Base-by-base conservation (phyloP, 768 basidiomycete genomes). In the Rhizopogon vinicolor region DNA sequence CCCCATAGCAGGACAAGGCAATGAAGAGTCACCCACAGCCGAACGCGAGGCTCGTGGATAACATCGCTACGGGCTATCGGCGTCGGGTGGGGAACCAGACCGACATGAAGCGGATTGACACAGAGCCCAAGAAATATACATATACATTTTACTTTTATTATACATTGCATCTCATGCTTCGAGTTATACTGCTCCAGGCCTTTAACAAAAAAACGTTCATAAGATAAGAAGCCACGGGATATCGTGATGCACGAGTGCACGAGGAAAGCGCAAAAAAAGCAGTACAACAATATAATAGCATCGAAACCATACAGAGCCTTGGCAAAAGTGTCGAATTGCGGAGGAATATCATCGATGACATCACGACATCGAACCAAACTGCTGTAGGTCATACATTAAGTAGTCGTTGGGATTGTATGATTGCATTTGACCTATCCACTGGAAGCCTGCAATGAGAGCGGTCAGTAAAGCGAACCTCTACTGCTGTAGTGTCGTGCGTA, bases 371-470 rank as follows among this genome's bases (percentile, higher is more conserved):
- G 50, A 53, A 18, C 37, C 55, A 28, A 55, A 66, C n/a, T 64
- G 61, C 33, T 59, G 53, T 29, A 58, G 40, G 6, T 62, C 63
- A 50, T 66, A 71, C 54, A 70, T 22, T 6, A 59, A 52, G 35
- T 70, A 72, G 43, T 70, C 68, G 49, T 68, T 65, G 0, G 53
- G 42, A 46, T 51, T 56, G 5, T 7, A 29, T 0, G 60, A 3
- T n/a, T 63, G 66, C 12, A 72, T 19, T 33, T 74, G 71, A 49
- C 58, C 63, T 51, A 74, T 63, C 73, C 73, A 75, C 28, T 64
- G 56, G 55, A 72, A 75, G 14, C 74, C 72, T 74, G 42, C 16
- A 50, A 19, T 12, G 0, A 42, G 8, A 39, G n/a, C 31, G 1
- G 50, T 37, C 18, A 43, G 40, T 25, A 37, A 46, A n/a, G 22